Conservation (phyloP, 495 filamentous ascomycete genomes). For the Aspergillus funiculosus region DNA sequence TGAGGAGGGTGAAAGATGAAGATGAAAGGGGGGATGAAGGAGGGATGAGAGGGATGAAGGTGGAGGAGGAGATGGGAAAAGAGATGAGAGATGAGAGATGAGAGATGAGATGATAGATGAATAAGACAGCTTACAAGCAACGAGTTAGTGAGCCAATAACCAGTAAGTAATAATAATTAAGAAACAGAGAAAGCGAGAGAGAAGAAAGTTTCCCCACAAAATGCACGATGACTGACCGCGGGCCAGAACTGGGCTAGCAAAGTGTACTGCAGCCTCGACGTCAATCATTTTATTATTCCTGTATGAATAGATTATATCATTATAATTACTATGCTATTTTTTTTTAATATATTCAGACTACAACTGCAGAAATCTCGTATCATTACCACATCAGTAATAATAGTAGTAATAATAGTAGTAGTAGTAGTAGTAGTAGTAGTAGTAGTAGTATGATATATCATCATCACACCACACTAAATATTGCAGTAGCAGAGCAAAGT, state of each 20-base stretch:
- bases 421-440: no score
- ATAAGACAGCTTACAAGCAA: no score
- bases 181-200: neutral
- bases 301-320: no score
- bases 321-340: no score
- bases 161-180: neutral
- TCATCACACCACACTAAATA: no score
- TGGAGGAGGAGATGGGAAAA: neutral
- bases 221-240: constrained; percentile 10
- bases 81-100: neutral
- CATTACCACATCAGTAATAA: no score
- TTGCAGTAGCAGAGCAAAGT: neutral
- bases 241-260: constrained; percentile 19
- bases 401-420: no score
- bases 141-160: neutral
- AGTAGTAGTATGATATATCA: no score
- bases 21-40: neutral
- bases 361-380: no score
- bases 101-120: neutral
- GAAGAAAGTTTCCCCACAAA: constrained; percentile 17
- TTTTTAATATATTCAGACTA: no score
- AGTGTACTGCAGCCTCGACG: no score
- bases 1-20: neutral
- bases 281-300: no score
- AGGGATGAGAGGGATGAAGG: neutral